Evolutionary conservation across 208 protist species (phyloP).

Genomic region (Crithidia expoeki): DNA sequence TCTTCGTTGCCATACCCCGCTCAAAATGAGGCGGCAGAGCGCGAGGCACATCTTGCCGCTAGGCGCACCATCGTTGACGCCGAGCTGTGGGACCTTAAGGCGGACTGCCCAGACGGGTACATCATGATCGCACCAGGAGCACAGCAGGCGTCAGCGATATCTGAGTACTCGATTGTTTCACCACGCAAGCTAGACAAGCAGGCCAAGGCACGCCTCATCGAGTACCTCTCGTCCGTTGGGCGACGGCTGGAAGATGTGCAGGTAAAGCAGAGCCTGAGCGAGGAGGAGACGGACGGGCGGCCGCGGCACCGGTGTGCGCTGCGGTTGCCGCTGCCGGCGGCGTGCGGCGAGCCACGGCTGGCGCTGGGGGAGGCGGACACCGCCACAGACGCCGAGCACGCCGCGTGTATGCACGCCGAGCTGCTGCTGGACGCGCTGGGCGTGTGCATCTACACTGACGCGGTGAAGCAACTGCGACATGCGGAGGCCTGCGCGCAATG

Average conservation of each 20-base stretch:
- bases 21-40: not conserved
- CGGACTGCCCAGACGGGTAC: conserved; percentile 75
- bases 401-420: conserved; percentile 91
- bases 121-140: conserved; percentile 63
- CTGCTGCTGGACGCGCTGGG: conserved; percentile 88
- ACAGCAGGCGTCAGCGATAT: conserved; percentile 25
- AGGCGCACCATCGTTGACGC: conserved; percentile 33
- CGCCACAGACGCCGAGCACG: conserved; percentile 61
- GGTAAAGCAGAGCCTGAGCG: conserved; percentile 44
- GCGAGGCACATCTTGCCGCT: conserved; percentile 1
- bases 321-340: conserved; percentile 67
- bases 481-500: conserved; percentile 52
- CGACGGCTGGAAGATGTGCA: conserved; percentile 72
- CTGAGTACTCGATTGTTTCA: conserved; percentile 20
- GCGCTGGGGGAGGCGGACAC: conserved; percentile 76
- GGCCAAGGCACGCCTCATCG: conserved; percentile 55
- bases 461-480: conserved; percentile 59
- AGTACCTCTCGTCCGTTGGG: conserved; percentile 75
- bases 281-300: conserved; percentile 44
- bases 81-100: conserved; percentile 60
- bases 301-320: conserved; percentile 50
- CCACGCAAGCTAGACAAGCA: conserved; percentile 45
- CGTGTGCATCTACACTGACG: conserved; percentile 74
- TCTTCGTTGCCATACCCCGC: not conserved
- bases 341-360: conserved; percentile 72